Evolutionary conservation across 1,284 basidiomycete species (phyloP), one percentile per base, ranked within the genome.

Genomic region (Cutaneotrichosporon sp.): DNA sequence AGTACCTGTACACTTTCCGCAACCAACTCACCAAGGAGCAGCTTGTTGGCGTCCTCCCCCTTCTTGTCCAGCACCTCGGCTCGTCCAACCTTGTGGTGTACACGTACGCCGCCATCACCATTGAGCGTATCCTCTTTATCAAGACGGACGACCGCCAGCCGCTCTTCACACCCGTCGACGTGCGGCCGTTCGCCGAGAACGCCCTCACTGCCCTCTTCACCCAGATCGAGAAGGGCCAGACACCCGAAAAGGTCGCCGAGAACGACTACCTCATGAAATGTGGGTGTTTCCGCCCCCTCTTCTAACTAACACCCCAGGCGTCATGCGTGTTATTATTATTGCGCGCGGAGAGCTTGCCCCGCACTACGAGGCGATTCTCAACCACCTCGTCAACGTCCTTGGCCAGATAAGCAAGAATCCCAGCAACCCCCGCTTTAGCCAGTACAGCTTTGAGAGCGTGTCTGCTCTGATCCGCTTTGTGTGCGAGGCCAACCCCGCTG

Each of bases 181-280:
- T 97, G 21, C 84, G 86, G 49, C 87, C 89, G 2, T 84, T 88
- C 62, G 88, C 91, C 4, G 80, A 84, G 20, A 79, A 80, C 43
- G 80, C 97, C 54, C 75, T 98, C 36, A 80, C 85, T 67, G 85
- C 85, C 3, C 77, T 97, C 4, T 81, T 98, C 61, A 75, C 76
- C 39, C 91, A 88, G 70, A 88, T 97, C 49, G 88, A 92, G 70
- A 77, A 79, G 37, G 87, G 85, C n/a, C 80, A 80, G 0, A 88
- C 89, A 1, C 86, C 94, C 0, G 90, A 97, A 70, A 96, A 96
- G 78, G 83, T 97, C 23, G 90, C 96, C 0, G 93, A 97, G 73
- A 99, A 99, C 68, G 94, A 98, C 72, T 90, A 96, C 75, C 77
- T 97, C 49, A 97, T 97, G 90, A 93, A 91, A 78, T 96, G 94